Evolutionary conservation across 1,139 yeast genomes (phyloP), one percentile per base, ranked within the genome.

Genomic region (Lodderomyces theae): DNA sequence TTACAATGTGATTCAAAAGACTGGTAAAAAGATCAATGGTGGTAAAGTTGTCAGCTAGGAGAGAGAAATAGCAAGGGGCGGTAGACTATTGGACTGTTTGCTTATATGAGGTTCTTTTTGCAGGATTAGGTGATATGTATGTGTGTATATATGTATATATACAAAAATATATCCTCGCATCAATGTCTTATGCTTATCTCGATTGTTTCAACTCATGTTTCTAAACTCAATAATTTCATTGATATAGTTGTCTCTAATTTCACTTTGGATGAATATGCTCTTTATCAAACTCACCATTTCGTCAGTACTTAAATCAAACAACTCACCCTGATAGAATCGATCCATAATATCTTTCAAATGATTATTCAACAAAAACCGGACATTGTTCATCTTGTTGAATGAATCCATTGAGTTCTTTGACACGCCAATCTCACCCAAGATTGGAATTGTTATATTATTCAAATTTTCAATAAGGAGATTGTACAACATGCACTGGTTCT

Each of bases 11-110:
- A 90, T 92, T 52, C 72, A 83, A 48, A 92, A 90, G 71, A 89
- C 97, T 1, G 98, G 98, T 24, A 92, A 90, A 71, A 80, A 80
- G 54, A 85, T 92, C 44, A 71, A 75, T 44, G 73, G 74, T 22
- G 96, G 96, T 9, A 72, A 74, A 44, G 64, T 70, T 24, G 57
- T 76, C 47, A 51, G 53, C 41, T 64, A 58, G n/a, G n/a, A n/a
- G n/a, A n/a, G n/a, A n/a, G n/a, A n/a, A n/a, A n/a, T n/a, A n/a
- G n/a, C n/a, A n/a, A n/a, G n/a, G n/a, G n/a, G n/a, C n/a, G n/a
- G n/a, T n/a, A n/a, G n/a, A n/a, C n/a, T n/a, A n/a, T n/a, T n/a
- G n/a, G n/a, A n/a, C n/a, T n/a, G n/a, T n/a, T n/a, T n/a, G n/a
- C n/a, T n/a, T n/a, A n/a, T n/a, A n/a, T n/a, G n/a, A n/a, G n/a